Evolutionary conservation across 2,329 filamentous ascomycete genomes (phyloP), one percentile per base, ranked within the genome.

Genomic region (Calonectria fujianensis): DNA sequence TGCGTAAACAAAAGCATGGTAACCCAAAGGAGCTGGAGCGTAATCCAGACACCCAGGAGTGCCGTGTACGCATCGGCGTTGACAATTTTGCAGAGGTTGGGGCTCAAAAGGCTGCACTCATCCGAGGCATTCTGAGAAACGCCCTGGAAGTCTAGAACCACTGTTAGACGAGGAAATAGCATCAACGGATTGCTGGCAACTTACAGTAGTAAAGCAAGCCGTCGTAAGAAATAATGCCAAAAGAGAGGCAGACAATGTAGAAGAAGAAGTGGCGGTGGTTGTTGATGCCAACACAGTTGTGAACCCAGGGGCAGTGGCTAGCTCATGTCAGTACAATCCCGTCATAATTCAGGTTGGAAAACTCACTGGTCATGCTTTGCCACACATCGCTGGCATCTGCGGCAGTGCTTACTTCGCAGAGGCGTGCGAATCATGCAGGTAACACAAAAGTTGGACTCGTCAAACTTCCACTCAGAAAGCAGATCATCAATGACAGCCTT

Each of bases 1-100:
- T 99, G 97, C 7, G 98, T 97, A 77, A 96, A 94, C 74, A 98
- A 90, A 41, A 99, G 92, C 96, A 99, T 98, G n/a, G 94, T 93
- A 3, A 98, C 95, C 97, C 97, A 99, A 27, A 95, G 94, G 39
- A 98, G 90, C 85, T 99, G 97, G 54, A 98, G 88, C 2, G 91
- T 90, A 9, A 91, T 91, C 97, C 97, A 99, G 35, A 95, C 86
- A 16, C 91, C 91, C 27, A 98, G 89, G 14, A 98, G 88, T 32
- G 98, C 90, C 1, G 95, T 96, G 83, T 96, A 98, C 0, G 95
- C 90, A 82, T 98, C 96, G 66, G 93, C 92, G 81, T 95, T 94
- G 78, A 97, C 88, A 50, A 95, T 88, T 61, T 90, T 89, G 88
- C 97, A 99, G 11, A 98, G 86, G 0, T 88, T 86, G 2, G 93